Conservation (phyloP, 148 eudicot species). For the Rhododendron henanense region DNA sequence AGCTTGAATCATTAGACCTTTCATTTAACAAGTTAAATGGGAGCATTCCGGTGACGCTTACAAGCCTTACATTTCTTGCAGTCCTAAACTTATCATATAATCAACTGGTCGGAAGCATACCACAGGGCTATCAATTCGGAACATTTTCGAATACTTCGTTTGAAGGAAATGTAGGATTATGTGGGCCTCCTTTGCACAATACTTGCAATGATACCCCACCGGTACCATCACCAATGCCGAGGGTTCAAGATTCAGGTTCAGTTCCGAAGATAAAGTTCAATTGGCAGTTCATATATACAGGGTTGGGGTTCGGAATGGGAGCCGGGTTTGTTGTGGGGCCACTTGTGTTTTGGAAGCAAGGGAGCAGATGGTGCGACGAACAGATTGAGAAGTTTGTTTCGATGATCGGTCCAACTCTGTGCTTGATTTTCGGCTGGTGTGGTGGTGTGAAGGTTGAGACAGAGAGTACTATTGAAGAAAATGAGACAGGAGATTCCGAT, state of each 20-base stretch:
- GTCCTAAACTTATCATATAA: slow-evolving; percentile 33
- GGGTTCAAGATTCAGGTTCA: neutral
- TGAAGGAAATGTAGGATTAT: slow-evolving; percentile 21
- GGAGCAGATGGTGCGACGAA: slow-evolving; percentile 30
- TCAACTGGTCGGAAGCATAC: slow-evolving; percentile 27
- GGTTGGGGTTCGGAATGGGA: slow-evolving; percentile 44
- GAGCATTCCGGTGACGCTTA: slow-evolving; percentile 21
- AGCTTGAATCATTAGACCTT: slow-evolving; percentile 12
- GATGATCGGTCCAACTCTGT: slow-evolving; percentile 21
- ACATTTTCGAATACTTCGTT: slow-evolving; percentile 22
- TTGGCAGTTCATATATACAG: slow-evolving; percentile 38
- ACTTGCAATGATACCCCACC: no score
- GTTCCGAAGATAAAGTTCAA: slow-evolving; percentile 5
- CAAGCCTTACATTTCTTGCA: slow-evolving; percentile 25
- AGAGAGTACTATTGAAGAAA: slow-evolving; percentile 21
- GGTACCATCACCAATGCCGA: no score
- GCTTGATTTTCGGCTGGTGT: slow-evolving; percentile 22
- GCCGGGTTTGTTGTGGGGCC: slow-evolving; percentile 34
- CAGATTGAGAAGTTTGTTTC: slow-evolving; percentile 18
- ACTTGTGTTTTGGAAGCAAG: slow-evolving; percentile 27
- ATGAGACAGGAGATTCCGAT: slow-evolving; percentile 17
- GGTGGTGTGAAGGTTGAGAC: slow-evolving; percentile 16
- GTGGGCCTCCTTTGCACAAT: slow-evolving; percentile 20
- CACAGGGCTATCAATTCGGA: slow-evolving; percentile 16
- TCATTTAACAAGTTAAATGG: slow-evolving; percentile 17